Evolutionary conservation across 257 asterid genomes (phyloP), one percentile per base, ranked within the genome.

Genomic region (Solanum rostratum): DNA sequence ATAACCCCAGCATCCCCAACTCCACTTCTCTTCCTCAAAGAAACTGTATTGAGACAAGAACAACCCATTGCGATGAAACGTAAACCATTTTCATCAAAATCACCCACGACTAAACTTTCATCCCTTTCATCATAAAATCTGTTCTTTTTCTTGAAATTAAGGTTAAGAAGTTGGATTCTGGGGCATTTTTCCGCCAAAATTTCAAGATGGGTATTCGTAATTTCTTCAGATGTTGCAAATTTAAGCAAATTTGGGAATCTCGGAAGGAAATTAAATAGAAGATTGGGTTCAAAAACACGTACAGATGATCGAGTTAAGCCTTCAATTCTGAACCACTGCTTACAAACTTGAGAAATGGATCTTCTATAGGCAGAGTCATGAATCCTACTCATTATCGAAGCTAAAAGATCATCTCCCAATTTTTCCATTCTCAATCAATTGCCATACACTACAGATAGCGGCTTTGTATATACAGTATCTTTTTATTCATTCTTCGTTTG

Each of bases 311-410:
- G 73, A 39, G 68, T 80, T 7, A 85, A 37, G 52, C 91, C 89
- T 68, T 89, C 88, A 50, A 87, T 19, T 41, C 29, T 85, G 22
- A 62, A 50, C 90, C 89, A 89, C 30, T 81, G 79, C 84, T 85
- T 89, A 82, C 86, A 87, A 19, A 89, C 91, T 14, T 39, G 85
- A 22, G 91, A 87, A 81, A 84, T 68, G 55, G 89, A 87, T 65
- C 80, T 89, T 60, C 85, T 84, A n/a, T 80, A 82, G 30, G 13
- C 20, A 29, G 87, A 52, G 30, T 85, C 81, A 5, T 79, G 53
- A 27, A 89, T 15, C 73, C 85, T 50, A 7, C 19, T 7, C 65
- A 87, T 19, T 63, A 89, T 87, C 22, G 68, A 63, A 57, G 83
- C 70, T 30, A 89, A 59, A 6, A 83, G 22, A 85, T 89, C 91